phyloP scores from a whole-genome alignment of 2,329 filamentous ascomycete genomes.

The Pestalotiopsis sp. region DNA sequence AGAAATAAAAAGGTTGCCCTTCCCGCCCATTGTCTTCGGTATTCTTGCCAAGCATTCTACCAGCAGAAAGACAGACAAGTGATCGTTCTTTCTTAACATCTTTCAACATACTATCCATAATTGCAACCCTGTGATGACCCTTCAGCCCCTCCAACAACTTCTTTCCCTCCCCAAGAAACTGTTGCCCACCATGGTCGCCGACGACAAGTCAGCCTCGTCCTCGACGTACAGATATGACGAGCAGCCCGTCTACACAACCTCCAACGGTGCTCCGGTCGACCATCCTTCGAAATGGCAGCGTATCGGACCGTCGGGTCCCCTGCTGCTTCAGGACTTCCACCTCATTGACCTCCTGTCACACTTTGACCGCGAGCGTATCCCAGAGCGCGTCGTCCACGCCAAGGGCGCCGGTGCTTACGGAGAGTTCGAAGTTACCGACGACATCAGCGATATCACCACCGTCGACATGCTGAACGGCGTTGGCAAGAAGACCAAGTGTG shows the following conservation, averaged over 20 bases:
- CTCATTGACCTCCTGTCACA: constrained; percentile 62
- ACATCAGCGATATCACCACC: constrained; percentile 46
- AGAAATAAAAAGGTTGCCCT: neutral
- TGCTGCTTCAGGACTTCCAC: constrained; percentile 67
- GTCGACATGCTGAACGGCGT: constrained; percentile 50
- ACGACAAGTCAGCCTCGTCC: constrained; percentile 41
- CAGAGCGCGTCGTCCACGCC: constrained; percentile 45
- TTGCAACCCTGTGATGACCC: neutral
- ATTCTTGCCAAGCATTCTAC: neutral
- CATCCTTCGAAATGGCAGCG: constrained; percentile 52
- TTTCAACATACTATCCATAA: neutral
- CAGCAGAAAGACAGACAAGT: neutral
- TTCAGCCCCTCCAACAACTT: neutral
- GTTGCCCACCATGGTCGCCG: constrained; percentile 39
- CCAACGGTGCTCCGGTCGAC: constrained; percentile 60
- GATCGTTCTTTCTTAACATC: neutral
- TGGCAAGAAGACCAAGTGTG: constrained; percentile 62
- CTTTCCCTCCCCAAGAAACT: neutral
- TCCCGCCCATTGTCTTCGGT: neutral
- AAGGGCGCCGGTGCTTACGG: constrained; percentile 39
- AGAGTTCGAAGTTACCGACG: constrained; percentile 48
- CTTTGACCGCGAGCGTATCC: constrained; percentile 54
- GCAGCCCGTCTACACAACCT: constrained; percentile 59
- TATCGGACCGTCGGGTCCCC: constrained; percentile 56
- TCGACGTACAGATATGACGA: constrained; percentile 55